Evolutionary conservation across 139 green algal species (phyloP).

Genomic region (Gonium pectorale): DNA sequence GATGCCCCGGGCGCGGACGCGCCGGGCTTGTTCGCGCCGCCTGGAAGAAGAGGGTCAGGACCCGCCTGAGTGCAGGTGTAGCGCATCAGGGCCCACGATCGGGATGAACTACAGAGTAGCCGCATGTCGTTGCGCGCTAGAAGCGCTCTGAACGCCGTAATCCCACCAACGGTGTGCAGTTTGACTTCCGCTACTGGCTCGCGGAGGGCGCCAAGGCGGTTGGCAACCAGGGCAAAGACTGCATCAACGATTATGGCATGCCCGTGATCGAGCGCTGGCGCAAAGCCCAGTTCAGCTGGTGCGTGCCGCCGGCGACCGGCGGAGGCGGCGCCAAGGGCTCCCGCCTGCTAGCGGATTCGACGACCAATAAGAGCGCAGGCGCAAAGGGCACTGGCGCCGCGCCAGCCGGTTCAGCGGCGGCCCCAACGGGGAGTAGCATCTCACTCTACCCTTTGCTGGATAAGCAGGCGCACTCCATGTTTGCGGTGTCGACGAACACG

Average conservation of each 20-base stretch:
- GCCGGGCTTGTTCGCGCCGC: too few species aligned
- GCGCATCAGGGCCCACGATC: too few species aligned
- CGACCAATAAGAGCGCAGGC: background rate
- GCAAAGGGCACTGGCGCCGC: background rate
- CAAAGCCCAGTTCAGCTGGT: background rate
- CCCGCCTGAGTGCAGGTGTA: too few species aligned
- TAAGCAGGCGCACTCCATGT: background rate
- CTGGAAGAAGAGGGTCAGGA: too few species aligned
- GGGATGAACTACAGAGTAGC: too few species aligned
- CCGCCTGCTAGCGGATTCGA: background rate
- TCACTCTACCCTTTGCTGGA: background rate
- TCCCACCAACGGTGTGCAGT: too few species aligned
- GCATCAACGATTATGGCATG: background rate
- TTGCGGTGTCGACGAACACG: background rate
- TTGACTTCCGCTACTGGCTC: conserved; percentile 16
- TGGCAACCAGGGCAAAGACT: background rate
- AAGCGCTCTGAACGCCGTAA: too few species aligned
- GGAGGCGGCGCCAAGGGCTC: background rate
- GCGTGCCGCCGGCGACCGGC: background rate
- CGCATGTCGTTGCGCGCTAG: too few species aligned
- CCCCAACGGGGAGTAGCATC: background rate
- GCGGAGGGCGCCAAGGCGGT: background rate
- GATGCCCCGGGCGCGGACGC: too few species aligned
- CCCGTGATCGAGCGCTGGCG: conserved; percentile 5
- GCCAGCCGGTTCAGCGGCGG: background rate